phyloP scores from a whole-genome alignment of 2,329 filamentous ascomycete species.

The Fusarium heterosporum region DNA sequence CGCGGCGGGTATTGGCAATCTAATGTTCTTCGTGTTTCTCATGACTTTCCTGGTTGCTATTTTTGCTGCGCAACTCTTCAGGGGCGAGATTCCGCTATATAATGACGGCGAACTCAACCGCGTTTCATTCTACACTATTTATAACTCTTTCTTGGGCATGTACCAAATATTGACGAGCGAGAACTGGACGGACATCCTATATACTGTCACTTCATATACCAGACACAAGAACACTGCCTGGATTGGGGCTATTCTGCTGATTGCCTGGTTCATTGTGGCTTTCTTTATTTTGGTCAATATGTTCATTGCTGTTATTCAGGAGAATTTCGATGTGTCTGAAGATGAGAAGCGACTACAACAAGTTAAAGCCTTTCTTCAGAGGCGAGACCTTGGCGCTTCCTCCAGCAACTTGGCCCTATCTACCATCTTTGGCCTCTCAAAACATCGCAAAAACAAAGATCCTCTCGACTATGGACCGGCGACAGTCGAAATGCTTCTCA shows the following conservation, averaged over 20 bases:
- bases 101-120: constrained; percentile 72
- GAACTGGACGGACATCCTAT: constrained; percentile 92
- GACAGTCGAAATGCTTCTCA: constrained; percentile 94
- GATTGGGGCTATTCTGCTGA: constrained; percentile 91
- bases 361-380: constrained; percentile 92
- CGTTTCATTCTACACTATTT: constrained; percentile 89
- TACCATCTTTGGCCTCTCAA: constrained; percentile 73
- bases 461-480: constrained; percentile 92
- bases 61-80: constrained; percentile 91
- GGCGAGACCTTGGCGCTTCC: constrained; percentile 83
- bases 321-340: constrained; percentile 98
- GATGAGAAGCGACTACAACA: constrained; percentile 98
- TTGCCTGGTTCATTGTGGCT: constrained; percentile 94
- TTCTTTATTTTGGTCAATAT: constrained; percentile 98
- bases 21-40: constrained; percentile 96
- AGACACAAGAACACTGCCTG: constrained; percentile 78
- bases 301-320: constrained; percentile 99
- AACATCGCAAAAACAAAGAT: constrained; percentile 74
- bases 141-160: constrained; percentile 97
- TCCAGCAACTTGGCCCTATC: constrained; percentile 81
- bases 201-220: constrained; percentile 80
- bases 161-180: constrained; percentile 97
- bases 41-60: constrained; percentile 95
- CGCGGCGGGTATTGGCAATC: constrained; percentile 88
- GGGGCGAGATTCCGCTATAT: constrained; percentile 80